Evolutionary conservation across 2,329 filamentous ascomycete genomes (phyloP).

Genomic region (Ascochyta clinopodiicola): DNA sequence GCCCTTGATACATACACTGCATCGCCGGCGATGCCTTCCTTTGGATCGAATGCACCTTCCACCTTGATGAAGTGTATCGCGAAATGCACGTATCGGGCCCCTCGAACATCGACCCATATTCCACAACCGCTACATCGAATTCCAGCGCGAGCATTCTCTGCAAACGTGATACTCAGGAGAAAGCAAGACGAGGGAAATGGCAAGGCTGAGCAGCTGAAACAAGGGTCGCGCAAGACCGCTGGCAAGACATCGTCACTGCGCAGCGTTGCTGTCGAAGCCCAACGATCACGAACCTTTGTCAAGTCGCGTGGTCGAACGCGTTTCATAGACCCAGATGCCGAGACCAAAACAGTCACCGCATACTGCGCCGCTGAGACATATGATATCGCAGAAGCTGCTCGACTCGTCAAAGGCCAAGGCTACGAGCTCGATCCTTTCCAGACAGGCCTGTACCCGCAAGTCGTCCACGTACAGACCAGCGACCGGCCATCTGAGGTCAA

Average conservation of each 20-base stretch:
- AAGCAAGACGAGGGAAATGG: conserved; percentile 25
- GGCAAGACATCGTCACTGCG: conserved; percentile 68
- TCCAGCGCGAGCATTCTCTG: conserved; percentile 26
- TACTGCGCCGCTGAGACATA: conserved; percentile 74
- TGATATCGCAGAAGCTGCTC: conserved; percentile 63
- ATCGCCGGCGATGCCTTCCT: conserved; percentile 8
- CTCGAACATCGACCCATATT: conserved; percentile 7
- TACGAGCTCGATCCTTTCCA: conserved; percentile 68
- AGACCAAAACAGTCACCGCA: conserved; percentile 64
- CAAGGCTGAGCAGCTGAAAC: conserved; percentile 26
- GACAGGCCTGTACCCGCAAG: conserved; percentile 69
- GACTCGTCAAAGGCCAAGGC: conserved; percentile 64
- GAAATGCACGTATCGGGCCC: conserved; percentile 12
- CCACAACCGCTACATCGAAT: conserved; percentile 2
- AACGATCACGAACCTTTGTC: conserved; percentile 64
- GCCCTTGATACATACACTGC: neutral
- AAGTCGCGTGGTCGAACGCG: conserved; percentile 53
- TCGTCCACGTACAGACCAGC: conserved; percentile 64
- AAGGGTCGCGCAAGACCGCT: conserved; percentile 38
- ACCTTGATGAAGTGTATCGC: conserved; percentile 3
- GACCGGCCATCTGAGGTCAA: conserved; percentile 49
- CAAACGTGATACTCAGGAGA: conserved; percentile 20
- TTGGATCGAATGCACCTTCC: conserved; percentile 1
- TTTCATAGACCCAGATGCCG: conserved; percentile 55
- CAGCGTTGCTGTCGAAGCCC: conserved; percentile 84